phyloP scores from a whole-genome alignment of 1,139 yeast genomes.

The Pichia sp. region DNA sequence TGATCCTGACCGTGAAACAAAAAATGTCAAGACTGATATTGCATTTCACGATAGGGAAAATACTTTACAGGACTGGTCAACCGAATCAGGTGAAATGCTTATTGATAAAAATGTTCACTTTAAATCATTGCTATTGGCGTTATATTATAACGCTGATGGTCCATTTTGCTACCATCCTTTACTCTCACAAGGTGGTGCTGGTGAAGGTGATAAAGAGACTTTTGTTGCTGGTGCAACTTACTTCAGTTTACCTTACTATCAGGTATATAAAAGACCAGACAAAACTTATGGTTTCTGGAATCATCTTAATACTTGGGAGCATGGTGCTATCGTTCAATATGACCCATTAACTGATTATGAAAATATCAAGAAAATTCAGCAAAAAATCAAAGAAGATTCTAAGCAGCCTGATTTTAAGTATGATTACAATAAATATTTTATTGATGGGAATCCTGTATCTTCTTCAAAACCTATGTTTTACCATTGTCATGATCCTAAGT shows the following conservation, averaged over 20 bases:
- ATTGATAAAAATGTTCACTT: conserved; percentile 46
- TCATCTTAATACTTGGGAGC: conserved; percentile 24
- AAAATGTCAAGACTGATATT: conserved; percentile 17
- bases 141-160: conserved; percentile 51
- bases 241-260: conserved; percentile 44
- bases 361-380: conserved; percentile 22
- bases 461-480: conserved; percentile 31
- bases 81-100: conserved; percentile 56
- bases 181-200: conserved; percentile 50
- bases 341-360: conserved; percentile 36
- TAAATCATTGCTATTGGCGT: conserved; percentile 41
- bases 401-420: conserved; percentile 18
- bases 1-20: conserved; percentile 1
- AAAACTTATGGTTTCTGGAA: conserved; percentile 26
- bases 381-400: conserved; percentile 16
- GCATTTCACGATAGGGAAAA: conserved; percentile 49
- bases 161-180: conserved; percentile 47
- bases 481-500: conserved; percentile 39
- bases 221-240: conserved; percentile 55
- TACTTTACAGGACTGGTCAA: conserved; percentile 51
- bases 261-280: conserved; percentile 35
- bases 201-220: conserved; percentile 59
- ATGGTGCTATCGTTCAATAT: conserved; percentile 37
- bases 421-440: conserved; percentile 20
- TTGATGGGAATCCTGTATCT: conserved; percentile 17